Evolutionary conservation across 805 yeast species (phyloP), one percentile per base, ranked within the genome.

Genomic region (Candida ulmi): DNA sequence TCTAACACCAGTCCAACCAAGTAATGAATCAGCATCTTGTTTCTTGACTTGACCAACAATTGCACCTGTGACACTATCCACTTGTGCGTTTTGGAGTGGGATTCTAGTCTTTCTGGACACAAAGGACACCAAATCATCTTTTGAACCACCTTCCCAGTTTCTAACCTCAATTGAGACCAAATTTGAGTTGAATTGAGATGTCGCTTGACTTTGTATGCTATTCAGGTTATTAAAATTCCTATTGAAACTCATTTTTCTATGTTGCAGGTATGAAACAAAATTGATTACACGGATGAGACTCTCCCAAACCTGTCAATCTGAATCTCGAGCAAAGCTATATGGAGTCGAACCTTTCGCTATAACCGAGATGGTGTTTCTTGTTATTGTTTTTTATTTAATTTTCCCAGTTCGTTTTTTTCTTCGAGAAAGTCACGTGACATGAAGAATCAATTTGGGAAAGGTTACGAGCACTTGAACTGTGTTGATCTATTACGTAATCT

Each of bases 121-220:
- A 58, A 88, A 90, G 29, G 69, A 66, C 9, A 83, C 68, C 42
- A 88, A 67, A 43, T 88, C 95, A 16, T 72, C 78, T 43, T 71
- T 69, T 2, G 83, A 58, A 1, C 88, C 95, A 44, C 87, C 85
- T 43, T 83, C 80, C 96, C 96, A 88, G 33, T 88, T 87, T 29
- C 70, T 63, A 11, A 88, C 70, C 46, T 83, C 87, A 11, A 88
- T 71, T 3, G 72, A 66, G 5, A 76, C 66, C 26, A 60, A 48
- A 36, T 65, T 69, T 37, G 58, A 61, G 34, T 13, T 19, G 25
- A 19, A 31, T n/a, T 31, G 34, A 13, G 24, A 12, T 6, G 9
- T 28, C 18, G 31, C 31, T 11, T 28, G 31, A 28, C 7, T 16
- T 16, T 28, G 31, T 11, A 28, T 17, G 18, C 11, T 16, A 9